Evolutionary conservation across 2,329 filamentous ascomycete genomes (phyloP).

Genomic region (Fusarium sp.): DNA sequence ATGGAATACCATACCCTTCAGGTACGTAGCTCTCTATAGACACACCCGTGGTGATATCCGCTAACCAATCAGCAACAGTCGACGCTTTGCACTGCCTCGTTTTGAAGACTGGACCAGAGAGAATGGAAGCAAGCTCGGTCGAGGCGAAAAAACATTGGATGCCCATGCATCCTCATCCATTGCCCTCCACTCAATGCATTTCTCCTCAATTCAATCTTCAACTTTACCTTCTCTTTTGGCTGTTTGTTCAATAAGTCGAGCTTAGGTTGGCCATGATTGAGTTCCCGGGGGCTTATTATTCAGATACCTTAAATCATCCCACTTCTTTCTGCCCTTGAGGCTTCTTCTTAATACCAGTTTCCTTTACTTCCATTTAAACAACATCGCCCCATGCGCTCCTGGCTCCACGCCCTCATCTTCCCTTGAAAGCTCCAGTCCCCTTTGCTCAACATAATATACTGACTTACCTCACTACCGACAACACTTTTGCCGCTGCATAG

Average conservation of each 20-base stretch:
- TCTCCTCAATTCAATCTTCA: constrained; percentile 24
- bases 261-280: constrained; percentile 9
- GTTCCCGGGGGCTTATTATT: neutral
- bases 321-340: constrained; percentile 16
- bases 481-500: constrained; percentile 37
- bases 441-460: constrained; percentile 25
- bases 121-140: constrained; percentile 4
- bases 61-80: constrained; percentile 22
- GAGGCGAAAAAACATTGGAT: constrained; percentile 23
- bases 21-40: neutral
- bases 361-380: constrained; percentile 17
- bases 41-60: constrained; percentile 3
- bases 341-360: constrained; percentile 17
- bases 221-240: constrained; percentile 7
- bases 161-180: constrained; percentile 1
- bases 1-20: neutral
- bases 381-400: constrained; percentile 30
- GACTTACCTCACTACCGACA: constrained; percentile 5
- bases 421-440: constrained; percentile 34
- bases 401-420: constrained; percentile 40
- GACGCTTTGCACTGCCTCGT: constrained; percentile 38
- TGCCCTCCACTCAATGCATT: constrained; percentile 7
- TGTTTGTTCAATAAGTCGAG: neutral
- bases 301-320: neutral
- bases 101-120: constrained; percentile 5